Conservation (phyloP, 2,329 filamentous ascomycete species). For the Xylaria sp. region DNA sequence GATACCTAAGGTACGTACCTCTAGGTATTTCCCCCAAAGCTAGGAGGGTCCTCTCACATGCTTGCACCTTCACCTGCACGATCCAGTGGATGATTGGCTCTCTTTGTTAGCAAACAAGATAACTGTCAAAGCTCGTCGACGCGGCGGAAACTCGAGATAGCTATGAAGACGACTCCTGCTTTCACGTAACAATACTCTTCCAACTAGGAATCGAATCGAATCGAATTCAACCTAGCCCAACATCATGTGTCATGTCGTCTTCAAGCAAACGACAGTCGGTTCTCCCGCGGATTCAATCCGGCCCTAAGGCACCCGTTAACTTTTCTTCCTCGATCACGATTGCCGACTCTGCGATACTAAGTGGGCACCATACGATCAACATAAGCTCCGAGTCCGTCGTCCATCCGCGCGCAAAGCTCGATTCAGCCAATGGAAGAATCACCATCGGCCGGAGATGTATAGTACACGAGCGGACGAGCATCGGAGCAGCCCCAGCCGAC, state of each 20-base stretch:
- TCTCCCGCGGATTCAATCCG: constrained; percentile 63
- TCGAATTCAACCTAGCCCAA: neutral
- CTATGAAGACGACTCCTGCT: constrained; percentile 31
- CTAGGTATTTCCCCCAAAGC: neutral
- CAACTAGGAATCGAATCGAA: neutral
- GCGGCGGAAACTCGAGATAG: constrained; percentile 11
- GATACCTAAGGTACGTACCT: neutral
- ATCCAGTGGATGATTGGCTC: neutral
- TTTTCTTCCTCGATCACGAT: constrained; percentile 71
- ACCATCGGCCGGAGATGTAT: constrained; percentile 84
- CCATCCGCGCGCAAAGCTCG: constrained; percentile 85
- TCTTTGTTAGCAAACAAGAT: neutral
- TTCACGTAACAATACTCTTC: constrained; percentile 1
- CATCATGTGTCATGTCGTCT: constrained; percentile 57
- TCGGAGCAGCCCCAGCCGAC: constrained; percentile 60
- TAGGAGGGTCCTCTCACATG: too few species aligned
- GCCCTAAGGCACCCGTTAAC: constrained; percentile 70
- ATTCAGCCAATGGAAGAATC: constrained; percentile 81
- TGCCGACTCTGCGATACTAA: constrained; percentile 70
- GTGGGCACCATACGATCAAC: constrained; percentile 80
- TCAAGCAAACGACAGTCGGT: constrained; percentile 67
- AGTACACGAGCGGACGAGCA: constrained; percentile 74
- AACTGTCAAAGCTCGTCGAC: neutral
- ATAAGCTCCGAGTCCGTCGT: constrained; percentile 82
- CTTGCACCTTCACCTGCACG: neutral